These are phyloP conservation scores for Solanum pinnatisectum DNA, from an alignment of 257 asterid species.

Conservation along the genomic window DNA sequence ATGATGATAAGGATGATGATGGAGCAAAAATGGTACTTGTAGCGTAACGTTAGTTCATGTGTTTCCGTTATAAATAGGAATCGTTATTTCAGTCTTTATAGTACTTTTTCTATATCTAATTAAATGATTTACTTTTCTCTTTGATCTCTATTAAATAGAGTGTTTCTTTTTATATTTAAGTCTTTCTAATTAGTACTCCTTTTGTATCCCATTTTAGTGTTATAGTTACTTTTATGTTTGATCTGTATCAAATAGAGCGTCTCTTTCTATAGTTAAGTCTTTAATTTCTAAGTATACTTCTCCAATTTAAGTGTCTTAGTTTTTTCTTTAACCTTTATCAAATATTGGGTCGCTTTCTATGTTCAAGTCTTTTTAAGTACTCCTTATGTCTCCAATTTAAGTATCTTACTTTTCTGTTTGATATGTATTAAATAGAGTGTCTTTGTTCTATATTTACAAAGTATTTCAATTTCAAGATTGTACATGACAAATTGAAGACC, in stretches of 20 bases:
- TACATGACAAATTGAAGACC: not conserved
- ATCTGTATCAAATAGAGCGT: too few relatives aligned
- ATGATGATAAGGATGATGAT: constrained; percentile 15
- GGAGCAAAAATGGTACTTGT: constrained; percentile 10
- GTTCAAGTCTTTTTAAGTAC: not conserved
- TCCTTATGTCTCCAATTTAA: not conserved
- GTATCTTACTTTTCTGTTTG: not conserved
- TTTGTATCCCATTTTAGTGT: not conserved
- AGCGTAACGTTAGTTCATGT: not conserved
- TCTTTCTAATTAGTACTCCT: not conserved
- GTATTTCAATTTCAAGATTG: too few relatives aligned
- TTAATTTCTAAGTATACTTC: too few relatives aligned
- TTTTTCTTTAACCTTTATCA: not conserved
- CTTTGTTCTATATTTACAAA: too few relatives aligned
- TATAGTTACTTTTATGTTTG: not conserved
- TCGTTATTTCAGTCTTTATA: not conserved
- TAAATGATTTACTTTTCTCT: too few relatives aligned
- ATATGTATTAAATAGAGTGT: not conserved
- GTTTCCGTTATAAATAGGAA: not conserved
- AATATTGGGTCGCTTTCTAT: not conserved
- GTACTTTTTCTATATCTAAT: not conserved
- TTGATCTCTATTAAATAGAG: not conserved
- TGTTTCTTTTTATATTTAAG: not conserved
- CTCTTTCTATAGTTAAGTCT: too few relatives aligned
- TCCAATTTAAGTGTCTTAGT: not conserved